Base-by-base conservation (phyloP, 2,329 filamentous ascomycete species). In the Samsoniella hepiali region DNA sequence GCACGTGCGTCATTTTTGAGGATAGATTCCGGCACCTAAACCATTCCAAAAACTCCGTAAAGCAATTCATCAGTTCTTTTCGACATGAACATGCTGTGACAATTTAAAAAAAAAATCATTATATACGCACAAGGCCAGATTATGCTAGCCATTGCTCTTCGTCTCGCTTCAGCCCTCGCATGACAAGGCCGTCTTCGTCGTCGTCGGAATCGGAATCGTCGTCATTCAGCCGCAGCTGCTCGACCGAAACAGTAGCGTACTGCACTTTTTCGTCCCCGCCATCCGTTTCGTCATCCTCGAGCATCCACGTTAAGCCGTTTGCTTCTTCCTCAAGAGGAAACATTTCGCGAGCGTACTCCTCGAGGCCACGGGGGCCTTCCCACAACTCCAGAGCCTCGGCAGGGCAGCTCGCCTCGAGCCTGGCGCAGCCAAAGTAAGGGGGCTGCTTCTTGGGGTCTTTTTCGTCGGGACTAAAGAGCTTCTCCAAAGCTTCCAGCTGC, bases 221-320 rank as follows among this genome's bases (percentile, higher is more conserved):
- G 22, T 79, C 78, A 22, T 79, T 73, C 51, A 82, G 79, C 45
- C 68, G 73, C 49, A 78, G 65, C 62, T 77, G 75, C 61, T 77
- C 75, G 29, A 78, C 75, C 29, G 71, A 73, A 74, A 67, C 74
- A 44, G 73, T 69, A 32, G 75, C 71, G 66, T 67, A 70, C 66
- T 72, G 73, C 64, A 72, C 65, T 59, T 74, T 75, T n/a, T 77
- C 75, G 22, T 75, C 74, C 8, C 73, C 75, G 40, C 69, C 72
- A 31, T 70, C 72, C n/a, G 72, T 72, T 17, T 79, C 80, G 45
- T 81, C 81, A 11, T 82, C 82, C 5, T 84, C 82, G 50, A 83
- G 73, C 94, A 97, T 98, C 95, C 95, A 99, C 17, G 90, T 91
- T 72, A 95, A 79, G 5, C 94, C 94, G 73, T 98, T 98, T 38